Conservation (phyloP, 352 stramenopile genomes). For the Phytopythium helicoides region DNA sequence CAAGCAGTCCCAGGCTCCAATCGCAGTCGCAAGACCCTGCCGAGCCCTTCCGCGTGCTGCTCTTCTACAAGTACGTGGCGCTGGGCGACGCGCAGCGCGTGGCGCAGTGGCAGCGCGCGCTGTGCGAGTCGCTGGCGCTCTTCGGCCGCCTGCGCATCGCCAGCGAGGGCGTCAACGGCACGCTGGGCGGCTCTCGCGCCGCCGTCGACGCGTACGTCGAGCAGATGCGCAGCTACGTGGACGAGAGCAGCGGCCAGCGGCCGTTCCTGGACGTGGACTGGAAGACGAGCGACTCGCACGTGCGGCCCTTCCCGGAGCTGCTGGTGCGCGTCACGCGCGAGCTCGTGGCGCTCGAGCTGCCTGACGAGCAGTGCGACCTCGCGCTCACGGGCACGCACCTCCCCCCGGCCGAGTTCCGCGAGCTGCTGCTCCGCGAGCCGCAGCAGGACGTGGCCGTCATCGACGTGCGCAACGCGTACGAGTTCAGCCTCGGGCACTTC, state of each 20-base stretch:
- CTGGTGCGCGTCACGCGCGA: conserved; percentile 64
- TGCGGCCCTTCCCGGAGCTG: conserved; percentile 61
- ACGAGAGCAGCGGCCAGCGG: not conserved
- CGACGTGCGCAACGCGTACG: conserved; percentile 80
- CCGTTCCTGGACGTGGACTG: conserved; percentile 62
- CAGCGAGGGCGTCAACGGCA: conserved; percentile 87
- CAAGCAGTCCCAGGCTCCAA: not conserved
- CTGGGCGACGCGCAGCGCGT: conserved; percentile 41
- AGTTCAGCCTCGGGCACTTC: conserved; percentile 82
- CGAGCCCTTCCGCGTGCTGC: conserved; percentile 38
- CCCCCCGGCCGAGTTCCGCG: conserved; percentile 61
- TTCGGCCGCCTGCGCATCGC: conserved; percentile 74
- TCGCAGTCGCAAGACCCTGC: too few species aligned
- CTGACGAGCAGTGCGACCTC: conserved; percentile 46
- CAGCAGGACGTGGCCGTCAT: conserved; percentile 53
- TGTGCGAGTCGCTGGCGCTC: conserved; percentile 57
- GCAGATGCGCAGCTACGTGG: conserved; percentile 35
- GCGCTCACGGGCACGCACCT: conserved; percentile 48
- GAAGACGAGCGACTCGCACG: conserved; percentile 64
- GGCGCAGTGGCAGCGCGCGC: conserved; percentile 34
- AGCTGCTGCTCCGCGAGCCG: conserved; percentile 22
- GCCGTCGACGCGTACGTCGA: conserved; percentile 65
- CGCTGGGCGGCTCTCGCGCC: conserved; percentile 43
- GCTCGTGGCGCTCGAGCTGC: conserved; percentile 78
- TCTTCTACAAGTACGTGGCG: conserved; percentile 84